Evolutionary conservation across 164 flowering plant genomes (phyloP).

Genomic region (Tetracentron sinense): DNA sequence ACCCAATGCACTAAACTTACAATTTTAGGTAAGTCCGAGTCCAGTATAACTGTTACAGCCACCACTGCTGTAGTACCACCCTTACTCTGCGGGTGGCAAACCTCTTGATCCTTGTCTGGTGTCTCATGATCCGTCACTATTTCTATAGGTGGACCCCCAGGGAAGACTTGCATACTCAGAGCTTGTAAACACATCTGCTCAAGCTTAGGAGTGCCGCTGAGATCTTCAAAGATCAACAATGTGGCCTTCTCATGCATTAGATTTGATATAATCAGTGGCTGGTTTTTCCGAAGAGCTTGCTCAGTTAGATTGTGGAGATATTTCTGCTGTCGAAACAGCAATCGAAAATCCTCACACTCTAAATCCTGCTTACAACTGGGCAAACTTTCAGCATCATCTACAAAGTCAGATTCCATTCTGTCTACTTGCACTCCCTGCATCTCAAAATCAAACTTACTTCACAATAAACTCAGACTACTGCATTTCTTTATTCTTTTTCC

Average conservation of each 20-base stretch:
- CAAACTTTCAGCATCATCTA: conserved; percentile 31
- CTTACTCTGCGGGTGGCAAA: conserved; percentile 25
- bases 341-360: conserved; percentile 46
- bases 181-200: conserved; percentile 77
- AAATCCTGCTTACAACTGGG: conserved; percentile 32
- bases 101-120: conserved; percentile 39
- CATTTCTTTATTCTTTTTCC: too few species aligned
- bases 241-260: conserved; percentile 65
- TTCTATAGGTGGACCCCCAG: conserved; percentile 38
- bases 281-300: conserved; percentile 76
- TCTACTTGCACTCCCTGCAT: conserved; percentile 81
- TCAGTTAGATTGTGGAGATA: conserved; percentile 63
- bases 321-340: conserved; percentile 55
- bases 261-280: conserved; percentile 71
- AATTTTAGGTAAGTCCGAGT: conserved; percentile 57
- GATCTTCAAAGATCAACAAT: conserved; percentile 39
- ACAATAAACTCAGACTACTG: too few species aligned
- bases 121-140: conserved; percentile 22
- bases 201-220: conserved; percentile 41
- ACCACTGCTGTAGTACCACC: conserved; percentile 20
- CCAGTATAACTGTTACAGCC: conserved; percentile 30
- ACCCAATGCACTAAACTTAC: conserved; percentile 53
- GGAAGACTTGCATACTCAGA: conserved; percentile 45
- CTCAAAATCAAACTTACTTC: not conserved
- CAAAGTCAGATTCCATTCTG: conserved; percentile 36